A percentile compares a stretch with the other conserved stretches of the same genome.
These are phyloP conservation scores for Eremochloa ophiuroides DNA, from an alignment of 176 grass and related monocot species.

Conservation along the genomic window DNA sequence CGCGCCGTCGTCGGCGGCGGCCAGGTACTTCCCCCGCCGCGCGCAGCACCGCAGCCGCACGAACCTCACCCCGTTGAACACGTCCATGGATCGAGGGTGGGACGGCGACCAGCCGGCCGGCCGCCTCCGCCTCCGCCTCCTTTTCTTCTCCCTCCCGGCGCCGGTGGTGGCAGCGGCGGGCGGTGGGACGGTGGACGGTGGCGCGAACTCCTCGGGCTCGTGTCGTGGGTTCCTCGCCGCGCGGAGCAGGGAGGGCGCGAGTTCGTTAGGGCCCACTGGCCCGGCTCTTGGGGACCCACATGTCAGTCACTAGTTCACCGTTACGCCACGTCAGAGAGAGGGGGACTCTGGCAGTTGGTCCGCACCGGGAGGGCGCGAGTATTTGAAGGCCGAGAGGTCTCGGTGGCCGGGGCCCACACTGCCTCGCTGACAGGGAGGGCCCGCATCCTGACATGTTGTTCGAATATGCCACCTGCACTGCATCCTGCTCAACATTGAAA, in stretches of 20 bases:
- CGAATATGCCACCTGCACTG: background rate
- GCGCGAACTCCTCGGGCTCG: background rate
- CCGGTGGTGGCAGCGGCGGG: no score
- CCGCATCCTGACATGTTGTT: background rate
- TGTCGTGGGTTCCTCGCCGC: background rate
- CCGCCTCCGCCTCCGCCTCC: no score
- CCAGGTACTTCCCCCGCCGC: constrained; percentile 25
- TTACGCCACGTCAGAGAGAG: background rate
- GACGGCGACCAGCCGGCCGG: no score
- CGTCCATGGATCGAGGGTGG: no score
- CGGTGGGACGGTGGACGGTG: no score
- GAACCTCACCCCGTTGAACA: constrained; percentile 34
- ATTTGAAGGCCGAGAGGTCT: background rate
- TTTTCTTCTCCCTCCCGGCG: no score
- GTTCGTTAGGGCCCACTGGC: background rate
- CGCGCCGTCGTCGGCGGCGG: constrained; percentile 19
- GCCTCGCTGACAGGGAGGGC: background rate
- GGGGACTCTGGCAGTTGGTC: background rate
- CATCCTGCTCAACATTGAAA: background rate
- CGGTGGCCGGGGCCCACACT: background rate
- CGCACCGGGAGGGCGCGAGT: background rate
- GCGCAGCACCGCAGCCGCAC: constrained; percentile 27
- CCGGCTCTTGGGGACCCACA: background rate
- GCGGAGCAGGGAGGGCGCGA: background rate
- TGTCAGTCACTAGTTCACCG: background rate